phyloP scores from a whole-genome alignment of 768 basidiomycete genomes.

The Suillus paluster region DNA sequence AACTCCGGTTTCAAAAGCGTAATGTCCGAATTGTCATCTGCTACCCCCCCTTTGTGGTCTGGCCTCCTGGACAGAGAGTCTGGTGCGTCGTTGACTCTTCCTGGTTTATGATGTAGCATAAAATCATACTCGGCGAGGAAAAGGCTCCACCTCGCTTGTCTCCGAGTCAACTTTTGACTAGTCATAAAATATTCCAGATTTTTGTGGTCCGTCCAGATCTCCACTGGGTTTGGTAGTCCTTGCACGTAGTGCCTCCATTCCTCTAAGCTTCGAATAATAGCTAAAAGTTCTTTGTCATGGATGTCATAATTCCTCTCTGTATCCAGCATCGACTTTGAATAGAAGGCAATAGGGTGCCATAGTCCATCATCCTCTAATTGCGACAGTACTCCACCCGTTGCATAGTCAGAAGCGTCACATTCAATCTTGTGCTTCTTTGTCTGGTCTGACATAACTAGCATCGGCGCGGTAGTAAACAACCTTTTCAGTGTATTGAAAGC shows the following conservation, averaged over 20 bases:
- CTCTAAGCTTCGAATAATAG: neutral
- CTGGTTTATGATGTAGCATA: too few species aligned
- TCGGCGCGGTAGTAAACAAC: conserved; percentile 29
- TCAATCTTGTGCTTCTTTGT: neutral
- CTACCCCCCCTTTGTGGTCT: too few species aligned
- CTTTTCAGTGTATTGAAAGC: conserved; percentile 39
- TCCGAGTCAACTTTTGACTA: conserved; percentile 23
- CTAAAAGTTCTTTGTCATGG: conserved; percentile 31
- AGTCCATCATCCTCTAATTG: conserved; percentile 2
- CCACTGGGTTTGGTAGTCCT: neutral
- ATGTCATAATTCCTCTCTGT: conserved; percentile 47
- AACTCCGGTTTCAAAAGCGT: too few species aligned
- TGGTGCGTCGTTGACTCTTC: too few species aligned
- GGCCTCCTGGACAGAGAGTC: too few species aligned
- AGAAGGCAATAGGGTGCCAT: conserved; percentile 36
- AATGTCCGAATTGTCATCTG: too few species aligned
- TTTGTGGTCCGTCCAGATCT: conserved; percentile 33
- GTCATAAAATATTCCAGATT: conserved; percentile 43
- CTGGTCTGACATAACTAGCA: conserved; percentile 15
- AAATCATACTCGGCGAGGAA: too few species aligned
- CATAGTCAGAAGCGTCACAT: conserved; percentile 7
- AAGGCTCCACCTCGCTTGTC: too few species aligned
- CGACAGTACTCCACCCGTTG: neutral
- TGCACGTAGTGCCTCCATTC: conserved; percentile 1
- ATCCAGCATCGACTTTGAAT: conserved; percentile 27